Evolutionary conservation across 306 rosid species (phyloP).

Genomic region (barrel medic (Medicago truncatula)): DNA sequence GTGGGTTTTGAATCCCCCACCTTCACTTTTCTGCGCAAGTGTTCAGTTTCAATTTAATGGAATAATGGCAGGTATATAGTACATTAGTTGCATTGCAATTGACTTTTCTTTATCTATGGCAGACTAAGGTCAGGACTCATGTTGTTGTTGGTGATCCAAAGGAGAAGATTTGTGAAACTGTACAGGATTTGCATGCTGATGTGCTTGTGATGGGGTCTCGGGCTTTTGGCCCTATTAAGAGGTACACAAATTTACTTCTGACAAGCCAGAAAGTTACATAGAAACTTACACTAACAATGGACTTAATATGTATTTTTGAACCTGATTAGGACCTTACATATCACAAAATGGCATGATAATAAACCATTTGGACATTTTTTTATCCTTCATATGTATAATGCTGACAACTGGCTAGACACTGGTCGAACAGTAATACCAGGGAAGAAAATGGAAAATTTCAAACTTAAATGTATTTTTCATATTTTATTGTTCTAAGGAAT

Average conservation of each 20-base stretch:
- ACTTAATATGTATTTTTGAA: background rate
- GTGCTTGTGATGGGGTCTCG: slow-evolving; percentile 91
- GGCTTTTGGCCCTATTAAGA: slow-evolving; percentile 80
- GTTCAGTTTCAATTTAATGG: slow-evolving; percentile 15
- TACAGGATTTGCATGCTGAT: slow-evolving; percentile 70
- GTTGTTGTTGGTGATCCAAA: slow-evolving; percentile 89
- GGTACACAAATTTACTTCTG: slow-evolving; percentile 46
- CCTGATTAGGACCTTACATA: background rate
- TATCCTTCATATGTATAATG: background rate
- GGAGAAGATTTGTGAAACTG: slow-evolving; percentile 88
- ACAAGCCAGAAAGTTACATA: slow-evolving; percentile 9
- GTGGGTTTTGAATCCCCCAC: background rate
- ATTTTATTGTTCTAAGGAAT: background rate
- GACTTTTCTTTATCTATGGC: slow-evolving; percentile 21
- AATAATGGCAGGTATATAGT: background rate
- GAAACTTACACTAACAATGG: background rate
- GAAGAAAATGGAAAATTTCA: background rate
- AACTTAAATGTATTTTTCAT: background rate
- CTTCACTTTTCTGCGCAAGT: background rate
- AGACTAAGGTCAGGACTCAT: slow-evolving; percentile 63
- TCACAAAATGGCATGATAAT: background rate
- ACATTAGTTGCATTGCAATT: background rate
- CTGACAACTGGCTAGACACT: background rate
- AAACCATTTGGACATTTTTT: background rate
- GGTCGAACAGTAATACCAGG: background rate